Conservation (phyloP, 306 rosid genomes). For the Dalbergia oliveri region DNA sequence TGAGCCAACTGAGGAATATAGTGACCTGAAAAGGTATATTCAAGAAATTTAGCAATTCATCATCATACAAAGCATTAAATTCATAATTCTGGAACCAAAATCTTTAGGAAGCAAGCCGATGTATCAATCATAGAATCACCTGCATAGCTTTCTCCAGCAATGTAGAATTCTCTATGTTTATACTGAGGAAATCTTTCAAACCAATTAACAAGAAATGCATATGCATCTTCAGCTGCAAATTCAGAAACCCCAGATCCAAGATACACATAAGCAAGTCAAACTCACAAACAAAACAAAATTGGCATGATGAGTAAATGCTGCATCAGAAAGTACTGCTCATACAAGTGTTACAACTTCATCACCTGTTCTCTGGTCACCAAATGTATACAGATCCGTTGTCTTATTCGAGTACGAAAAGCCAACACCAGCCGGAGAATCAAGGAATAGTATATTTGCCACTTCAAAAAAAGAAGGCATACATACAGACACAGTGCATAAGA, state of each 20-base stretch:
- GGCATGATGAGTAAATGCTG: constrained; percentile 17
- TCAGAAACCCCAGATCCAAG: constrained; percentile 40
- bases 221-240: constrained; percentile 88
- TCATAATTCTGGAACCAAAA: constrained; percentile 12
- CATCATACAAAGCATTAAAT: constrained; percentile 20
- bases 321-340: constrained; percentile 20
- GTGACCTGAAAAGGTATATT: constrained; percentile 70
- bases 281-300: constrained; percentile 23
- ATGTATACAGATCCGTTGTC: constrained; percentile 75
- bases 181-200: constrained; percentile 97
- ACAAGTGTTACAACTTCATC: constrained; percentile 26
- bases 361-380: constrained; percentile 95
- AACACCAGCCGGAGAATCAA: constrained; percentile 98
- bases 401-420: constrained; percentile 92
- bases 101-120: neutral
- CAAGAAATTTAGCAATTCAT: constrained; percentile 28
- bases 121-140: constrained; percentile 56
- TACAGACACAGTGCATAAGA: neutral
- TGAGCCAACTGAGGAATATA: constrained; percentile 94
- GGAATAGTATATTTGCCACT: constrained; percentile 95
- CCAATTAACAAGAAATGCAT: constrained; percentile 85
- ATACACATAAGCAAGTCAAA: constrained; percentile 38
- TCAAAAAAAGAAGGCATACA: constrained; percentile 42
- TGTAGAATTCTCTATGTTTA: constrained; percentile 87
- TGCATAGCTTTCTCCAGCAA: constrained; percentile 99